Evolutionary conservation across 495 filamentous ascomycete species (phyloP).

Genomic region (Jackrogersella minutella): DNA sequence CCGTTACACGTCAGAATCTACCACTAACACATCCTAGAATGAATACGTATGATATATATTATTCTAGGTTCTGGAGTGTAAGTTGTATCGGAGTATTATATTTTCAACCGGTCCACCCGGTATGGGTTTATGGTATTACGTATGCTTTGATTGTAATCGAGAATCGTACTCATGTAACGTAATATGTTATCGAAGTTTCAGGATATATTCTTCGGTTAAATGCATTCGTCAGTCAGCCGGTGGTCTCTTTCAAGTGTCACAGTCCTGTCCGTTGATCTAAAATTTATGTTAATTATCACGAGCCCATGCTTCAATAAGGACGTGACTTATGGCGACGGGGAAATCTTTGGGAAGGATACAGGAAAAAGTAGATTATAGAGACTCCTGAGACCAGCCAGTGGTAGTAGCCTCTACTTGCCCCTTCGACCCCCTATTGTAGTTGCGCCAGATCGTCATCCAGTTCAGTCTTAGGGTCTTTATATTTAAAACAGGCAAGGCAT

Average conservation of each 20-base stretch:
- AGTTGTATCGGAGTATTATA: not conserved
- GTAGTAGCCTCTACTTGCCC: slow-evolving; percentile 49
- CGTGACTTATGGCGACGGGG: slow-evolving; percentile 50
- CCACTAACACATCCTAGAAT: not conserved
- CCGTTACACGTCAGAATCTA: slow-evolving; percentile 8
- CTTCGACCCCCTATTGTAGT: slow-evolving; percentile 44
- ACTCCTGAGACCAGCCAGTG: slow-evolving; percentile 41
- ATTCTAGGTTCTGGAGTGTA: not conserved
- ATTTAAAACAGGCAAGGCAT: no score
- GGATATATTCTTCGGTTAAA: no score
- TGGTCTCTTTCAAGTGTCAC: no score
- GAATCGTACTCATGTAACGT: no score
- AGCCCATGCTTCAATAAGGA: slow-evolving; percentile 50
- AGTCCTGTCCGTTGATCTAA: no score
- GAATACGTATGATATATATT: not conserved
- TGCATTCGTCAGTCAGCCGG: no score
- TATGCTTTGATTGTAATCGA: no score
- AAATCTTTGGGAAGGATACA: slow-evolving; percentile 34
- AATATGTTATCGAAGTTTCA: no score
- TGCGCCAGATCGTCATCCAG: slow-evolving; percentile 23
- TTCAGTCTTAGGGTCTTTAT: slow-evolving; percentile 25
- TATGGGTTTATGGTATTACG: no score
- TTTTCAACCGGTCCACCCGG: no score
- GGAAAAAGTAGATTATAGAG: slow-evolving; percentile 43
- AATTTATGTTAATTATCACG: slow-evolving; percentile 49